Evolutionary conservation across 768 basidiomycete genomes (phyloP).

Genomic region (Trametes maxima): DNA sequence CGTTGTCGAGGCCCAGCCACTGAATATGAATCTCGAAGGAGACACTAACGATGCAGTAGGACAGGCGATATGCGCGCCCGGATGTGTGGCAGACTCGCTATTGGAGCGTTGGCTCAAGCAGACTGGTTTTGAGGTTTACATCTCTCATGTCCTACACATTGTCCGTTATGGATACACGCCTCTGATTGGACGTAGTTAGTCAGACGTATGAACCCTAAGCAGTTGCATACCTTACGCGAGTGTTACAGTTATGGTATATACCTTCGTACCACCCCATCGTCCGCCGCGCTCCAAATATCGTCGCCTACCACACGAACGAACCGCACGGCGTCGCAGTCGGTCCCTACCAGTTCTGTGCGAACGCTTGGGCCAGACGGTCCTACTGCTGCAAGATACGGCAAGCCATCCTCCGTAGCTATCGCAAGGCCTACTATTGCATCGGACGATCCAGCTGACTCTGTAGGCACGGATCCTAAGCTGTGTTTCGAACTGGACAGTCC

Average conservation of each 20-base stretch:
- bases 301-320: slow-evolving; percentile 41
- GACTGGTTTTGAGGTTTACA: too few relatives aligned
- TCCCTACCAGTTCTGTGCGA: slow-evolving; percentile 54
- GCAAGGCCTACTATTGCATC: slow-evolving; percentile 40
- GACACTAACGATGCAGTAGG: too few relatives aligned
- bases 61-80: too few relatives aligned
- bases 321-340: slow-evolving; percentile 62
- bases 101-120: too few relatives aligned
- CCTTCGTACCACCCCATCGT: slow-evolving; percentile 62
- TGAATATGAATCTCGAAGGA: too few relatives aligned
- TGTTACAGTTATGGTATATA: slow-evolving; percentile 33
- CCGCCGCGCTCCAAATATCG: slow-evolving; percentile 57
- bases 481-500: slow-evolving; percentile 1
- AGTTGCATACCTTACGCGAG: too few relatives aligned
- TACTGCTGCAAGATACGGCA: slow-evolving; percentile 56
- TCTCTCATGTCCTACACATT: too few relatives aligned
- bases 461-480: neutral
- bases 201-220: too few relatives aligned
- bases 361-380: slow-evolving; percentile 43
- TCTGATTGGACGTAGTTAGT: too few relatives aligned
- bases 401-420: slow-evolving; percentile 59
- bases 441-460: neutral
- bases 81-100: too few relatives aligned
- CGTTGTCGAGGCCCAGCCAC: too few relatives aligned
- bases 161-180: too few relatives aligned